Conservation (phyloP, 73 alveolate genomes). For the Paramecium octaurelia region DNA sequence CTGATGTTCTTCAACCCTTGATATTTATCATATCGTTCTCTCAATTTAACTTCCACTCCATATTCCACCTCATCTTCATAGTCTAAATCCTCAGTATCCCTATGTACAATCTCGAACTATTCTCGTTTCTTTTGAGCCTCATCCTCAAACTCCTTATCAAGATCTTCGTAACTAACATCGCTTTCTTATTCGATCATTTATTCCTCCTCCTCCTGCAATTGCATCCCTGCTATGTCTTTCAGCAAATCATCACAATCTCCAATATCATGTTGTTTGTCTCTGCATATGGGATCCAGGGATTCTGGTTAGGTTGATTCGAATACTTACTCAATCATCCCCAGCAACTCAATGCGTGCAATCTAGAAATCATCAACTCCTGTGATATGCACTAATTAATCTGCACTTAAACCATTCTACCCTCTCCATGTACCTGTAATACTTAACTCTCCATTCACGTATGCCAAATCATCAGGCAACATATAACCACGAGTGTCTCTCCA, state of each 20-base stretch:
- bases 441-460: constrained; percentile 65
- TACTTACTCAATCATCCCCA: constrained; percentile 48
- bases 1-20: constrained; percentile 95
- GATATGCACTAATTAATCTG: constrained; percentile 89
- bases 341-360: constrained; percentile 57
- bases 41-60: constrained; percentile 31
- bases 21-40: constrained; percentile 77
- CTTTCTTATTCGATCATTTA: constrained; percentile 74
- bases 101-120: constrained; percentile 71
- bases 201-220: constrained; percentile 55
- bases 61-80: constrained; percentile 63
- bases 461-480: constrained; percentile 82
- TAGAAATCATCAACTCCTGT: constrained; percentile 94
- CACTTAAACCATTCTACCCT: constrained; percentile 73
- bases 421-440: constrained; percentile 86
- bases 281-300: constrained; percentile 30
- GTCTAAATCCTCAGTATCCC: constrained; percentile 82
- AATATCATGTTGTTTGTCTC: constrained; percentile 22
- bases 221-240: constrained; percentile 20
- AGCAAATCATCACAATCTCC: constrained; percentile 40
- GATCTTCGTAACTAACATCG: constrained; percentile 83
- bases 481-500: constrained; percentile 86
- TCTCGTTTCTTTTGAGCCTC: constrained; percentile 79
- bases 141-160: constrained; percentile 74
- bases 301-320: constrained; percentile 57